Conservation (phyloP, 2,329 filamentous ascomycete genomes). For the Macrophomina tecta region DNA sequence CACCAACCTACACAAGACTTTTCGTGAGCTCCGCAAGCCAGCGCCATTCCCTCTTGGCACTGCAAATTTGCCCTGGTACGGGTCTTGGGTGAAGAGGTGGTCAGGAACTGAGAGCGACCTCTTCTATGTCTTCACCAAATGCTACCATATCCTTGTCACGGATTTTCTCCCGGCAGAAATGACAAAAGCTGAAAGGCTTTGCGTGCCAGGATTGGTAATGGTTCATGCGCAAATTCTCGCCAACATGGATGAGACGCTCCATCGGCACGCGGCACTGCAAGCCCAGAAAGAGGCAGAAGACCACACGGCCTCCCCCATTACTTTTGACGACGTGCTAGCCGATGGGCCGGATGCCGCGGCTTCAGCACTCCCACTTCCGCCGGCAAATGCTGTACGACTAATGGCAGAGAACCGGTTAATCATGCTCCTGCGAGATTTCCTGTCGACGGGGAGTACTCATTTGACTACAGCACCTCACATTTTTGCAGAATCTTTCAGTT, state of each 20-base stretch:
- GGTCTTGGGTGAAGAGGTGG: conserved; percentile 85
- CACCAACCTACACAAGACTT: conserved; percentile 64
- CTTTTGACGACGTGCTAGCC: conserved; percentile 70
- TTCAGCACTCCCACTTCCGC: conserved; percentile 66
- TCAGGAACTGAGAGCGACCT: conserved; percentile 85
- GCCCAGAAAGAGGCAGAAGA: conserved; percentile 32
- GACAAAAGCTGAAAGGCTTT: conserved; percentile 61
- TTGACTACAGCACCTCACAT: conserved; percentile 65
- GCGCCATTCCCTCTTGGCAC: conserved; percentile 71
- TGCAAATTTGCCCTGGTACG: conserved; percentile 80
- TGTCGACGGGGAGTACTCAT: conserved; percentile 66
- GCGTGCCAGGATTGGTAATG: conserved; percentile 78
- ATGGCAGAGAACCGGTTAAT: conserved; percentile 92
- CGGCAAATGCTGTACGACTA: conserved; percentile 73
- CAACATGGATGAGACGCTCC: conserved; percentile 81
- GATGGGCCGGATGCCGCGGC: conserved; percentile 70
- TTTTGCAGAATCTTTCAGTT: conserved; percentile 77
- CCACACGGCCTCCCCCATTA: conserved; percentile 52
- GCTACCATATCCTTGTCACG: conserved; percentile 79
- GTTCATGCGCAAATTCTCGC: conserved; percentile 82
- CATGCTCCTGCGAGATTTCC: conserved; percentile 79
- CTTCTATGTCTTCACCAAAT: conserved; percentile 90
- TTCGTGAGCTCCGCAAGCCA: conserved; percentile 67
- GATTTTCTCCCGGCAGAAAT: conserved; percentile 61
- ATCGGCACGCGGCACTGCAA: conserved; percentile 62